Evolutionary conservation across 2,329 filamentous ascomycete species (phyloP).

Genomic region (Coniochaeta prunicola): DNA sequence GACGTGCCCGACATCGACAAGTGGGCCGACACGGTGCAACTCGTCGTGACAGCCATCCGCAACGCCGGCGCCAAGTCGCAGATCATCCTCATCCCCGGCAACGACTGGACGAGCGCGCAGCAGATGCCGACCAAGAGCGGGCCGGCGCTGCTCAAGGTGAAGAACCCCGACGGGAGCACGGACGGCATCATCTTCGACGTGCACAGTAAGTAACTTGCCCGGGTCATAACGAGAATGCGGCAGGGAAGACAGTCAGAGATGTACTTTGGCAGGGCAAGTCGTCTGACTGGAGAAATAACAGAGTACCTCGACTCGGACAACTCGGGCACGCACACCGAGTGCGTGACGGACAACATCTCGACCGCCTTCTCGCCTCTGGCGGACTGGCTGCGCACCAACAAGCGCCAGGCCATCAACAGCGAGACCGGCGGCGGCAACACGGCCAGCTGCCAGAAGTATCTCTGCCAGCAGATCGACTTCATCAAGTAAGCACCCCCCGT

Average conservation of each 20-base stretch:
- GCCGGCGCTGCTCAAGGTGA: constrained; percentile 42
- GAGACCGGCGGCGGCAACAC: constrained; percentile 30
- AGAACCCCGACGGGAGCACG: constrained; percentile 49
- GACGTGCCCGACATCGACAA: constrained; percentile 40
- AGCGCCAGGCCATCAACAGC: constrained; percentile 24
- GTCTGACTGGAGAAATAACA: not conserved
- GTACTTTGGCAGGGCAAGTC: too few species aligned
- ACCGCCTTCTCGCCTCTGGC: constrained; percentile 24
- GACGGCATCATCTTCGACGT: constrained; percentile 50
- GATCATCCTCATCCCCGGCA: constrained; percentile 56
- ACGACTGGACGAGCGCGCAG: constrained; percentile 34
- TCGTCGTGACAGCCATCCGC: constrained; percentile 56
- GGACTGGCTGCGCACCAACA: constrained; percentile 23
- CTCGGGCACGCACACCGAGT: constrained; percentile 43
- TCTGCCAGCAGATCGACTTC: constrained; percentile 23
- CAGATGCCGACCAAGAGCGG: constrained; percentile 42
- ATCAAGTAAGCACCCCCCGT: constrained; percentile 15
- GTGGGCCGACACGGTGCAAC: constrained; percentile 55
- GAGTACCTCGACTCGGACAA: constrained; percentile 52
- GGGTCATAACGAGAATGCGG: too few species aligned
- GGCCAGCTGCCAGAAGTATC: constrained; percentile 21
- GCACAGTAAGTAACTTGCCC: constrained; percentile 37
- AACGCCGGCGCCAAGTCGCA: constrained; percentile 51
- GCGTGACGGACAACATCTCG: constrained; percentile 39
- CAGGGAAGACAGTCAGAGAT: too few species aligned